Evolutionary conservation across 768 basidiomycete species (phyloP), one percentile per base, ranked within the genome.

Genomic region (Leucogyrophana mollusca): DNA sequence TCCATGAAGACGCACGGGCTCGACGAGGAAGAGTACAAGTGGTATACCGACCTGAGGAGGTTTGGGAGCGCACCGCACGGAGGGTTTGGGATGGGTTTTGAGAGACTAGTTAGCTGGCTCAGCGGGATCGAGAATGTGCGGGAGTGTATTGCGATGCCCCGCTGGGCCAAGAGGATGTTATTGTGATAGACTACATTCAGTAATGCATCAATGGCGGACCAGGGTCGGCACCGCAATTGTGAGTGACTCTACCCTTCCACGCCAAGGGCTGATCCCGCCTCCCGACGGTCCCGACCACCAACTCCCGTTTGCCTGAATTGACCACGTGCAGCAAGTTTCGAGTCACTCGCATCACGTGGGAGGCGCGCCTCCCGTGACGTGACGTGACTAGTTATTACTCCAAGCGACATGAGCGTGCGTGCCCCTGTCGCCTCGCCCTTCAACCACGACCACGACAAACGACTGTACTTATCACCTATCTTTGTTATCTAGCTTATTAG

Each of bases 51-150:
- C 55, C 61, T 96, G 53, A 73, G 95, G 49, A 75, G 74, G 57
- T 94, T 79, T 56, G 96, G 96, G 9, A 85, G 86, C 14, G 86
- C 90, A 16, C 89, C 92, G 3, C 95, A 97, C 66, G 94, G 90
- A 13, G 96, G 96, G 13, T 98, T 93, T 66, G 96, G 96, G 4
- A 74, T 98, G 73, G 96, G 96, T 2, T 96, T 95, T 58, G 96
- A 99, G 65, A 73, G 96, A 50, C 71, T 96, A 16, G 74, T 98
- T 14, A 80, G 83, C 35, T 95, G 90, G 88, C 67, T 96, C 9
- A 82, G 85, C 16, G 94, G 93, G 0, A 74, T 90, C 36, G 85
- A 87, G 49, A 98, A 95, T 65, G 79, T 98, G n/a, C 74, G 90
- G 49, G 96, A 99, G 62, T 91, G 91, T 57, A 81, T 94, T 34